Percentiles rank a stretch among this genome's conserved stretches.
phyloP scores from a whole-genome alignment of 2,329 filamentous ascomycete genomes.

The Aspergillus tanneri region DNA sequence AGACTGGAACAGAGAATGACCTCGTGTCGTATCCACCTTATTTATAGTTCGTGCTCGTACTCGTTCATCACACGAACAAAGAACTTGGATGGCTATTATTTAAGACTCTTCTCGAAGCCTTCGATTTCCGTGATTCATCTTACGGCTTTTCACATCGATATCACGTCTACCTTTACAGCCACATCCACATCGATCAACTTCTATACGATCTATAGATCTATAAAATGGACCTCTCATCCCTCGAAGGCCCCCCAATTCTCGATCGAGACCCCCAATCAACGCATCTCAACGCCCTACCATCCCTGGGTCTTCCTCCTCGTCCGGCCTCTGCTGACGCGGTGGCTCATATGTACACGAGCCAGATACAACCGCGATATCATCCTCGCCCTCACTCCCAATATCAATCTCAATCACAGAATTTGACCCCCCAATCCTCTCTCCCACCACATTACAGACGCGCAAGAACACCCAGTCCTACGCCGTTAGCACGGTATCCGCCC shows the following conservation, averaged over 20 bases:
- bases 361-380: not conserved
- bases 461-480: not conserved
- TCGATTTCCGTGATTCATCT: no score
- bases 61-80: no score
- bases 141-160: no score
- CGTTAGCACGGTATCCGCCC: not conserved
- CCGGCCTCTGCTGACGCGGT: conserved; percentile 19
- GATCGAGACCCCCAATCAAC: conserved; percentile 20
- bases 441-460: not conserved
- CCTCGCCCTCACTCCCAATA: not conserved
- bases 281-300: conserved; percentile 4
- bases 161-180: not conserved
- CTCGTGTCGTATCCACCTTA: no score
- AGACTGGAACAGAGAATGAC: no score
- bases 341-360: not conserved
- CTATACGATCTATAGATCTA: not conserved
- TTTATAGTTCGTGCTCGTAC: no score
- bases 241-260: conserved; percentile 35
- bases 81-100: no score
- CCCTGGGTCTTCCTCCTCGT: conserved; percentile 14
- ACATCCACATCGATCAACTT: not conserved
- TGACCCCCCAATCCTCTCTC: not conserved
- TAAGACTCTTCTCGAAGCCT: no score
- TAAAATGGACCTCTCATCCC: conserved; percentile 35
- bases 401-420: conserved; percentile 1